These are phyloP conservation scores for Erythrobasidium yunnanense DNA, from an alignment of 768 basidiomycete genomes.

Conservation along the genomic window DNA sequence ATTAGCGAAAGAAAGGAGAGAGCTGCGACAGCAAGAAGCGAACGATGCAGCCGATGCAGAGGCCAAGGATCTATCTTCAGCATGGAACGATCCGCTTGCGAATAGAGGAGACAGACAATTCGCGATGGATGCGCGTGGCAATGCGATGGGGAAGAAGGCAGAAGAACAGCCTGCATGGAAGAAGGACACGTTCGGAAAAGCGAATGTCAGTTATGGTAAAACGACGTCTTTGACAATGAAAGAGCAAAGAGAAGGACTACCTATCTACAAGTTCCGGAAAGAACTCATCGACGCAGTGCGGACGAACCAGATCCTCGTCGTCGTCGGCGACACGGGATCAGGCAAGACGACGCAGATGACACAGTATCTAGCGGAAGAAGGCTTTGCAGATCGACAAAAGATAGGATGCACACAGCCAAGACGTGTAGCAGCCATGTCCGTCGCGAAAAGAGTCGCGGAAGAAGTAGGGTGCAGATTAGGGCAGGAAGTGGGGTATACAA, in stretches of 20 bases:
- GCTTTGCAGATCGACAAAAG: constrained; percentile 75
- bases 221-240: constrained; percentile 80
- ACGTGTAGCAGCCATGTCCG: constrained; percentile 98
- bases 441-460: constrained; percentile 95
- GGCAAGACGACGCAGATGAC: constrained; percentile 99
- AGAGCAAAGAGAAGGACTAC: constrained; percentile 79
- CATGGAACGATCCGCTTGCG: constrained; percentile 98
- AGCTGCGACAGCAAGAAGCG: constrained; percentile 82
- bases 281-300: constrained; percentile 77
- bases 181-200: constrained; percentile 56
- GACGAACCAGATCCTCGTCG: constrained; percentile 95
- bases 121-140: constrained; percentile 71
- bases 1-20: constrained; percentile 85
- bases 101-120: constrained; percentile 74
- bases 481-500: constrained; percentile 94
- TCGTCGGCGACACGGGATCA: constrained; percentile 96
- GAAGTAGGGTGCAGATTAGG: constrained; percentile 96
- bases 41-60: constrained; percentile 91
- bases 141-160: constrained; percentile 52
- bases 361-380: constrained; percentile 90
- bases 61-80: constrained; percentile 83
- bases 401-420: constrained; percentile 98
- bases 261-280: constrained; percentile 89
- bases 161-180: constrained; percentile 89
- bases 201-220: constrained; percentile 88